Evolutionary conservation across 73 alveolate species (phyloP).

Genomic region (Paraurostyla sp.): DNA sequence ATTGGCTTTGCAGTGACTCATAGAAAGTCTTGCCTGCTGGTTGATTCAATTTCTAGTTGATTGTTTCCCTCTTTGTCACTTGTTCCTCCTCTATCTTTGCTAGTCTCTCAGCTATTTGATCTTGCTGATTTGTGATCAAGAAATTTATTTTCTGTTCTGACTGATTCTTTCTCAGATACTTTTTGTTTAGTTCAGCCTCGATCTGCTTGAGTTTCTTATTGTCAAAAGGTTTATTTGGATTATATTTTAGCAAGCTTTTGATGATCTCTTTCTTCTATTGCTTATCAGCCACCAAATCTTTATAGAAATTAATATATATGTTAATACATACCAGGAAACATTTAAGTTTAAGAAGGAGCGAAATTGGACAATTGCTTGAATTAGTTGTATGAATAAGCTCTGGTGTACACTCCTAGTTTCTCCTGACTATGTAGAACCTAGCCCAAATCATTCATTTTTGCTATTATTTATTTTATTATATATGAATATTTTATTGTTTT

Average conservation of each 20-base stretch:
- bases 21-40: background rate
- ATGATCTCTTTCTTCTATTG: background rate
- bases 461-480: too few species aligned
- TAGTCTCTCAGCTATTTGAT: background rate
- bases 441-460: constrained; percentile 34
- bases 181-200: background rate
- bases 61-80: background rate
- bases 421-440: background rate
- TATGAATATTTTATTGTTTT: too few species aligned
- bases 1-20: constrained; percentile 1
- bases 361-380: background rate
- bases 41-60: background rate
- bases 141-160: background rate
- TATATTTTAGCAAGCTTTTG: constrained; percentile 8
- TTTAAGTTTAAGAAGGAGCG: constrained; percentile 4
- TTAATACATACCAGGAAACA: constrained; percentile 39
- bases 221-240: constrained; percentile 29
- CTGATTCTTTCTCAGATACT: background rate
- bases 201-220: background rate
- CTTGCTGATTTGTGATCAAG: background rate
- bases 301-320: background rate
- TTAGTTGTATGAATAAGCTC: constrained; percentile 18
- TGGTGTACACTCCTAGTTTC: background rate
- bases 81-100: background rate
- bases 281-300: background rate